A percentile compares a stretch with the other conserved stretches of the same genome.
Evolutionary conservation across 148 eudicot genomes (phyloP).

Genomic region (Rhododendron williamsianum): DNA sequence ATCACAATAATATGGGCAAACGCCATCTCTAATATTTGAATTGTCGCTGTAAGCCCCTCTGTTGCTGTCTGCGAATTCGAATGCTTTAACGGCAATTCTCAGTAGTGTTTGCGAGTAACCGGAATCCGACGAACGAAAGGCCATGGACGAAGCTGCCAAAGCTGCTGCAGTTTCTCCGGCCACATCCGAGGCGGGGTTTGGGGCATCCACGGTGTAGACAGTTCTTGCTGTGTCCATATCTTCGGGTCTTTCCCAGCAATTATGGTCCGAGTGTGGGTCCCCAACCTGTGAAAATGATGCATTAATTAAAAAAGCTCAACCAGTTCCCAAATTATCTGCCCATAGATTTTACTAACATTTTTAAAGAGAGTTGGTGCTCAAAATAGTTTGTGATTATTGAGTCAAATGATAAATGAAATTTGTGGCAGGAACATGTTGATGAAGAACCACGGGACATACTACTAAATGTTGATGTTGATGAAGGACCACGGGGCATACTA

Average conservation of each 20-base stretch:
- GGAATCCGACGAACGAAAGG: conserved; percentile 65
- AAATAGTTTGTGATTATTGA: not conserved
- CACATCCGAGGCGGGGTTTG: conserved; percentile 85
- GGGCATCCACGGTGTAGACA: conserved; percentile 68
- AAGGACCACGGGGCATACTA: not conserved
- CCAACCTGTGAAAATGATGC: conserved; percentile 47
- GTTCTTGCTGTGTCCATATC: conserved; percentile 88
- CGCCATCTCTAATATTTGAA: conserved; percentile 48
- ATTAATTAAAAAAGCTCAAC: not conserved
- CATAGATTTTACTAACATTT: not conserved
- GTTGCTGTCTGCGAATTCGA: conserved; percentile 60
- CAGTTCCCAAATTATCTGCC: not conserved
- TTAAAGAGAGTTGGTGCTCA: too few species aligned
- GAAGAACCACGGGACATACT: too few species aligned
- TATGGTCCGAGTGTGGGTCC: conserved; percentile 71
- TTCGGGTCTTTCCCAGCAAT: conserved; percentile 62
- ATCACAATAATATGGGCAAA: conserved; percentile 90
- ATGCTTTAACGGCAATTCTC: conserved; percentile 39
- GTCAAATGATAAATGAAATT: not conserved
- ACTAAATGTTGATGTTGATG: not conserved
- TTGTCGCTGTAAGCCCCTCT: conserved; percentile 94
- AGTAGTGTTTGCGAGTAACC: conserved; percentile 64
- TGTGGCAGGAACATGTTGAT: not conserved
- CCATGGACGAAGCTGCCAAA: conserved; percentile 83
- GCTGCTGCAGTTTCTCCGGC: conserved; percentile 97